Percentiles rank a stretch among this genome's conserved stretches.
Evolutionary conservation across 441 rosid genomes (phyloP).

Genomic region (Pelargonium australe): DNA sequence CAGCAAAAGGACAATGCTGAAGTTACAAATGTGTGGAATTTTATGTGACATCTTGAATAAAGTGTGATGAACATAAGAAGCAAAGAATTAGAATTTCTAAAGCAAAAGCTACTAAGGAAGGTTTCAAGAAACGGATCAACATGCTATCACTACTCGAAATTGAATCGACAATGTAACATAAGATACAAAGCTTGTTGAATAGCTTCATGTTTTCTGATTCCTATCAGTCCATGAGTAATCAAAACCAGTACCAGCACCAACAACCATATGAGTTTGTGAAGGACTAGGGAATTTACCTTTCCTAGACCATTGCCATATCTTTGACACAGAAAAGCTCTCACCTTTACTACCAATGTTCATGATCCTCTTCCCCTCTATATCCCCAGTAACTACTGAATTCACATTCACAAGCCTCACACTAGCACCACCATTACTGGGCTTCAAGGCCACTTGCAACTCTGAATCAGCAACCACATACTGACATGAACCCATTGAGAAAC

Average conservation of each 20-base stretch:
- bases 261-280: slow-evolving; percentile 33
- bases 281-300: slow-evolving; percentile 40
- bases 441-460: too few species aligned
- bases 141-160: neutral
- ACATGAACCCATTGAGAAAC: too few species aligned
- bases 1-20: too few species aligned
- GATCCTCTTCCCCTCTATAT: too few species aligned
- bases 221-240: slow-evolving; percentile 32
- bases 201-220: slow-evolving; percentile 38
- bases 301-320: slow-evolving; percentile 75
- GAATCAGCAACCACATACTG: too few species aligned
- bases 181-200: neutral
- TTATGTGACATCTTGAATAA: too few species aligned
- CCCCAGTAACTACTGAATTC: too few species aligned
- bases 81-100: slow-evolving; percentile 7
- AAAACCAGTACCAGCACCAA: slow-evolving; percentile 27
- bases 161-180: neutral
- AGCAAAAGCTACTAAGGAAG: neutral
- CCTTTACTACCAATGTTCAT: slow-evolving; percentile 33
- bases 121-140: neutral
- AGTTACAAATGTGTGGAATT: too few species aligned
- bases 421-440: too few species aligned
- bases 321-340: slow-evolving; percentile 75
- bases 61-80: too few species aligned
- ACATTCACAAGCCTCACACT: too few species aligned